Evolutionary conservation across 73 alveolate species (phyloP), one percentile per base, ranked within the genome.

Genomic region (Durusdinium trenchii): DNA sequence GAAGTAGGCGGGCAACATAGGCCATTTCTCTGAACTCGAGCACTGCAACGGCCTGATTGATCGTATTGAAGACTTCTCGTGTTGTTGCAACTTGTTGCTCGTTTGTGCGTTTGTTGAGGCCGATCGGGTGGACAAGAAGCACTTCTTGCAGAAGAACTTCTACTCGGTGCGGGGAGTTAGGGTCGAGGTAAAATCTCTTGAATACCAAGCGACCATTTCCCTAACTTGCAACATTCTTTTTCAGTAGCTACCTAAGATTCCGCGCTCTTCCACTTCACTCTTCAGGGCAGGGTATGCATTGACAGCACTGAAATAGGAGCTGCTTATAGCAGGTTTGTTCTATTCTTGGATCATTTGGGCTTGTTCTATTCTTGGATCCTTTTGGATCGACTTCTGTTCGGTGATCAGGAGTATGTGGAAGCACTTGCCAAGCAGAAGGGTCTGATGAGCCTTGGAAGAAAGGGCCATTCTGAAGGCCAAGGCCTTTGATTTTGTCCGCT

Each of bases 351-450:
- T n/a, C n/a, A n/a, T n/a, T n/a, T n/a, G n/a, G n/a, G n/a, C n/a
- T n/a, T n/a, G n/a, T 71, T 71, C 51, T 3, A 47, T 71, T 6
- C 2, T 23, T 1, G 6, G 51, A 30, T 73, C 35, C 50, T 1
- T 73, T 10, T 73, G 51, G 35, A n/a, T 73, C 51, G 28, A 20
- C 40, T 51, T n/a, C 9, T 18, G 18, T n/a, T 2, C 94, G 38
- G 35, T n/a, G 12, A 54, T 36, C 60, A 91, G 97, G 97, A 91
- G 87, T 91, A 91, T 54, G 97, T 91, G n/a, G 97, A 91, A 69
- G 97, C 97, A 28, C 57, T 91, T 35, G 97, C 78, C 82, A 91
- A 91, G 87, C 97, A 91, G 75, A 78, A 91, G 57, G 97, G 97
- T 30, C 81, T 91, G 89, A 91, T 91, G 97, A 32, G 10, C 46